Base-by-base conservation (phyloP, 2,329 filamentous ascomycete genomes). In the Ustilaginoidea virens region DNA sequence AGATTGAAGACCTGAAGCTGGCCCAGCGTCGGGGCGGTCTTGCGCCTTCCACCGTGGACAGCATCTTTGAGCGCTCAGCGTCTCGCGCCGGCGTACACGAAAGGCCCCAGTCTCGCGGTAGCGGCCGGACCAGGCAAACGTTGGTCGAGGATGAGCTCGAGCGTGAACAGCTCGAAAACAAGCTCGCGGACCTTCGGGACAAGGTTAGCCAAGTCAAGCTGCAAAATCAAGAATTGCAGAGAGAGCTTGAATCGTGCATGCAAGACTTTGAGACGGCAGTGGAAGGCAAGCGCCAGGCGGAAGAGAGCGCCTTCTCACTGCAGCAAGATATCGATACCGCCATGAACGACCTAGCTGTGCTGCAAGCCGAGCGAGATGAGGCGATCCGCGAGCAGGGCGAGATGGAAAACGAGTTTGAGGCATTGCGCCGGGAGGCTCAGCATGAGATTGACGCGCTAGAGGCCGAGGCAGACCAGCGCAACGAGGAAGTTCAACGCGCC, bases 1-100 rank as follows among this genome's bases (percentile, higher is more conserved):
- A 98, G 49, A 96, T 96, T 37, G 90, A 98, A 53, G 86, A 94
- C 36, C 63, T 98, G 36, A 98, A 96, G 55, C 73, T 96, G 43
- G 74, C 80, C 2, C 77, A 85, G 39, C 75, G 85, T 31, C 74
- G 82, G 37, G 72, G 71, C 17, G 79, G 67, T 4, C 13, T 24
- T 8, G 64, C 66, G 1, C 63, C 67, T 0, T 72, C 70, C 1
- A 71, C 83, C 2, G 74, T 87, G 5, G 90, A 96, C 47, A 93
- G 85, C 48, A 79, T 96, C 24, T 69, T 96, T 18, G 90, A 96
- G 35, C 74, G 90, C n/a, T 94, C 87, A 1, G 83, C 86, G 9
- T 94, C 87, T 4, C 74, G 87, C 23, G 76, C 83, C 7, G 69
- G 73, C 5, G 60, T 48, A 2, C 69, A 80, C 36, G 70, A 75